Conservation (phyloP, 768 basidiomycete genomes). For the Candolleomyces efflorescens region DNA sequence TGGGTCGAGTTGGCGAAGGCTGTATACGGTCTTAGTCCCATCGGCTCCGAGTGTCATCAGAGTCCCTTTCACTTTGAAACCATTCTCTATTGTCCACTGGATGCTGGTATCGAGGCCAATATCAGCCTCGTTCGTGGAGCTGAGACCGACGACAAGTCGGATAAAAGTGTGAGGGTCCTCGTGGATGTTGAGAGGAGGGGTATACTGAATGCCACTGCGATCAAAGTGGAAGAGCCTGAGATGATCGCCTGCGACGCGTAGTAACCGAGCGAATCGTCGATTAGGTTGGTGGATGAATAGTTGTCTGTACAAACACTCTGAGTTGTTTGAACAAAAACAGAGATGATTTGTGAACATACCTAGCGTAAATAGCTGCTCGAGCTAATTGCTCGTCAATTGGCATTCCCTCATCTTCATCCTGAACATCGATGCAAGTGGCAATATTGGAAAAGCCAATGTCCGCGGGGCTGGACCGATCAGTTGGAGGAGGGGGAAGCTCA, state of each 20-base stretch:
- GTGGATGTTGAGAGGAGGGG: not conserved
- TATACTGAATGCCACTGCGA: not conserved
- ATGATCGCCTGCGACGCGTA: not conserved
- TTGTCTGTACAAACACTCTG: not conserved
- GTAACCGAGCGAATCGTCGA: not conserved
- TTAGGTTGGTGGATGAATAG: slow-evolving; percentile 1
- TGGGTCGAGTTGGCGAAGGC: not conserved
- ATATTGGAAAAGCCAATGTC: too few relatives aligned
- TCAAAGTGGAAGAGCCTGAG: slow-evolving; percentile 2
- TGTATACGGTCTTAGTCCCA: not conserved
- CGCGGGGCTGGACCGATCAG: too few relatives aligned
- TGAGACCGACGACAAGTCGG: slow-evolving; percentile 1
- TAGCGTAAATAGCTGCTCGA: not conserved
- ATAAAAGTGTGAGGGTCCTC: not conserved
- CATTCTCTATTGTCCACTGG: not conserved
- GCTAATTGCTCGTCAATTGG: too few relatives aligned
- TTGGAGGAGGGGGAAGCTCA: too few relatives aligned
- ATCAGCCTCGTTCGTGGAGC: not conserved
- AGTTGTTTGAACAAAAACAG: not conserved
- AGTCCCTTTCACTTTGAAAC: not conserved
- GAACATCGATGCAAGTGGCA: too few relatives aligned
- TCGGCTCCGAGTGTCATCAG: not conserved
- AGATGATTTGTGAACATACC: not conserved
- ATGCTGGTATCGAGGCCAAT: not conserved
- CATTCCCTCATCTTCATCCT: too few relatives aligned